Evolutionary conservation across 225 moss, liverwort and hornwort species (phyloP).

Genomic region (Asterella californica): DNA sequence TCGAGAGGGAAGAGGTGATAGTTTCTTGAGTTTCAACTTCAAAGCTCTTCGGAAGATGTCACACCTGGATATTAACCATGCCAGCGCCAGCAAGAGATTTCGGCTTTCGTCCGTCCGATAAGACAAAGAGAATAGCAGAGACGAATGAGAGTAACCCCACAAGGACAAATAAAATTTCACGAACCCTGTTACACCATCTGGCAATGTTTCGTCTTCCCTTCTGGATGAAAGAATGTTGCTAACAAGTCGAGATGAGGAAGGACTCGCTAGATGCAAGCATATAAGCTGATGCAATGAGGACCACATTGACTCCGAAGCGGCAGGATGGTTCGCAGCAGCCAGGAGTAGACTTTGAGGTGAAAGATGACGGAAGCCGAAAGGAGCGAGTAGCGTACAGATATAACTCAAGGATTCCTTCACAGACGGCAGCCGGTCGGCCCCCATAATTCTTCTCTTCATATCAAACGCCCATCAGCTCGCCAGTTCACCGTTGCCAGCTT

Average conservation of each 20-base stretch:
- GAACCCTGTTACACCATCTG: slow-evolving; percentile 28
- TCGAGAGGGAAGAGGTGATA: slow-evolving; percentile 14
- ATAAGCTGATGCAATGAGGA: slow-evolving; percentile 20
- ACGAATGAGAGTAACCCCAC: slow-evolving; percentile 65
- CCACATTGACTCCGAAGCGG: slow-evolving; percentile 18
- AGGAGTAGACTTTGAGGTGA: slow-evolving; percentile 16
- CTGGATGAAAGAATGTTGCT: background rate
- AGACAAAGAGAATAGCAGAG: slow-evolving; percentile 46
- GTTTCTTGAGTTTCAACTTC: slow-evolving; percentile 29
- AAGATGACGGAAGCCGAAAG: slow-evolving; percentile 19
- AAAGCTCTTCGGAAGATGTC: slow-evolving; percentile 41
- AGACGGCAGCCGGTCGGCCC: background rate
- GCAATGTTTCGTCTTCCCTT: slow-evolving; percentile 16
- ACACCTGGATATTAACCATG: slow-evolving; percentile 61
- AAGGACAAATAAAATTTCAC: slow-evolving; percentile 63
- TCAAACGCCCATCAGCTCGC: background rate
- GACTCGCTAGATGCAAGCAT: slow-evolving; percentile 16
- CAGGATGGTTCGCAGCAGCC: slow-evolving; percentile 28
- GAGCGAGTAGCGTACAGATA: slow-evolving; percentile 16
- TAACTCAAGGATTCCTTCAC: slow-evolving; percentile 20
- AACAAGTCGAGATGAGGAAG: background rate
- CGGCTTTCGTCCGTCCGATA: slow-evolving; percentile 38
- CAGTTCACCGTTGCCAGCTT: too few species aligned
- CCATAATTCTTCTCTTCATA: slow-evolving; percentile 5
- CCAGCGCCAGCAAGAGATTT: slow-evolving; percentile 55